These are phyloP conservation scores for Coemansia sp. DNA, from an alignment of 192 early-diverging fungal species.

Conservation along the genomic window DNA sequence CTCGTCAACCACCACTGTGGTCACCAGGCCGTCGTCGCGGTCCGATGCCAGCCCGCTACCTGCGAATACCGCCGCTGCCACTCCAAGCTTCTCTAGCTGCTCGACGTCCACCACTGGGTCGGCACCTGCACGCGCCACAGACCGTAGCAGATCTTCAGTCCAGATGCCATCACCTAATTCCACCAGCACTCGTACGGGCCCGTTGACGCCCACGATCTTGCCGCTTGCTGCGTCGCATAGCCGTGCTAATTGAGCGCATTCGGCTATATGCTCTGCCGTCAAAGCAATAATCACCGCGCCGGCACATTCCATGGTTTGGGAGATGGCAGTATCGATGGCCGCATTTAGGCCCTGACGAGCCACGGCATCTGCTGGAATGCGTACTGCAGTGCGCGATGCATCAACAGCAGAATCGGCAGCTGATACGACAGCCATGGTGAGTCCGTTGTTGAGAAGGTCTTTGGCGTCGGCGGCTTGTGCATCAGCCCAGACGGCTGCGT, in stretches of 20 bases:
- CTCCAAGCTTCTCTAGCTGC: conserved; percentile 14
- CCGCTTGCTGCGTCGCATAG: conserved; percentile 18
- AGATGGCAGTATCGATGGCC: conserved; percentile 5
- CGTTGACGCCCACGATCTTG: conserved; percentile 15
- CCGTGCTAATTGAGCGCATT: conserved; percentile 11
- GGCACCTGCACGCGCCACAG: conserved; percentile 19
- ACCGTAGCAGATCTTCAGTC: conserved; percentile 26
- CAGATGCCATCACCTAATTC: conserved; percentile 22
- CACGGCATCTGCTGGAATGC: conserved; percentile 11
- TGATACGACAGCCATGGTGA: conserved; percentile 28
- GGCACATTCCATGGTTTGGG: conserved; percentile 19
- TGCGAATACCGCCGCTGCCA: conserved; percentile 28
- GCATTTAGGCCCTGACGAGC: conserved; percentile 9
- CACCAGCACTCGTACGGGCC: conserved; percentile 44
- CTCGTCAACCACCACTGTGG: conserved; percentile 94
- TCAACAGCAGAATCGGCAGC: neutral
- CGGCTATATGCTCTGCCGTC: conserved; percentile 22
- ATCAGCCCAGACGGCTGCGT: conserved; percentile 19
- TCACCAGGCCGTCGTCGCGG: conserved; percentile 85
- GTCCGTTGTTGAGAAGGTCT: conserved; percentile 39
- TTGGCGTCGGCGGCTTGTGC: conserved; percentile 14
- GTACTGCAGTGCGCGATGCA: conserved; percentile 34
- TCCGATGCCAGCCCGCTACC: conserved; percentile 56
- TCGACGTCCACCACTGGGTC: conserved; percentile 24
- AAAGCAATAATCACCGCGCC: conserved; percentile 36